Evolutionary conservation across 106 monocot genomes (phyloP).

Genomic region (Posidonia australis): DNA sequence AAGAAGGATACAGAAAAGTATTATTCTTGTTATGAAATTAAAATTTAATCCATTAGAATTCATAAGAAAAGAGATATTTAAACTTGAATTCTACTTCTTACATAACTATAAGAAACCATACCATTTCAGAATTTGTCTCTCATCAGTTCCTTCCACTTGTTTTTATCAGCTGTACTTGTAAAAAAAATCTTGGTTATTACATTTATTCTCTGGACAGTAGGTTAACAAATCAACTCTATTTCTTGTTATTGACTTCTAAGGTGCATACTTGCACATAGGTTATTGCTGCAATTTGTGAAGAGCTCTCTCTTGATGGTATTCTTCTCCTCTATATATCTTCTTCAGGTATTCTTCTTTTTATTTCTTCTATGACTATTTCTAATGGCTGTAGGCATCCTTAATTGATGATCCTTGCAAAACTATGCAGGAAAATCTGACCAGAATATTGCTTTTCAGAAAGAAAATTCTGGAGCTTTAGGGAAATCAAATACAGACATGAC

Average conservation of each 20-base stretch:
- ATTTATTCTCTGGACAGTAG: too few species aligned
- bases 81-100: too few species aligned
- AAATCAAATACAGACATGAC: slow-evolving; percentile 14
- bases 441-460: slow-evolving; percentile 30
- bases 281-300: slow-evolving; percentile 65
- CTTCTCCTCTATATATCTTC: slow-evolving; percentile 83
- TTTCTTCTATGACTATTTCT: slow-evolving; percentile 1
- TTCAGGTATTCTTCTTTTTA: slow-evolving; percentile 48
- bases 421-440: slow-evolving; percentile 49
- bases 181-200: too few species aligned
- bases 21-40: neutral
- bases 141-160: neutral
- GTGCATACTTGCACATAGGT: slow-evolving; percentile 33
- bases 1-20: neutral
- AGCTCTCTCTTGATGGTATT: slow-evolving; percentile 59
- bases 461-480: slow-evolving; percentile 18
- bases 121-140: too few species aligned
- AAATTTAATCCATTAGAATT: neutral
- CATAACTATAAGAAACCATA: too few species aligned
- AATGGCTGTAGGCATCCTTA: neutral
- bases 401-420: slow-evolving; percentile 7
- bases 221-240: too few species aligned
- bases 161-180: too few species aligned
- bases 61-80: too few species aligned
- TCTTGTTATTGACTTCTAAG: neutral